Evolutionary conservation across 495 filamentous ascomycete genomes (phyloP), one percentile per base, ranked within the genome.

Genomic region (Neurospora sp.): DNA sequence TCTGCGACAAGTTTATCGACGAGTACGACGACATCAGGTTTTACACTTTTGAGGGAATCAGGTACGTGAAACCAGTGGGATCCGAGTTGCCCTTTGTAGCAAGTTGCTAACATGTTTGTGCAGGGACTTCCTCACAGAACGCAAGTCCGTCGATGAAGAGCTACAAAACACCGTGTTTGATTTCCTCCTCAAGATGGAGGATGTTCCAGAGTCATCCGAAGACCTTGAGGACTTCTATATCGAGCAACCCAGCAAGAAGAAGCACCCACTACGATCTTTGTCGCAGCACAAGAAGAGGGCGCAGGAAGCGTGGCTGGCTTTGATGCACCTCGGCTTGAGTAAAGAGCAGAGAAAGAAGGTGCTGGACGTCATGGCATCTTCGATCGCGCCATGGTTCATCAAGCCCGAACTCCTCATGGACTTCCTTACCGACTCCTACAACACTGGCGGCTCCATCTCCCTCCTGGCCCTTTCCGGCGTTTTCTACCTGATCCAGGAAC

Each of bases 361-460:
- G 1, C 84, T 99, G 38, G 86, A 89, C 20, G 85, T 90, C 69
- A 91, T 97, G 85, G 86, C 92, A 5, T 84, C 85, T 73, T 88
- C 86, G 22, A 94, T 98, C 70, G 90, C 91, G 68, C 94, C 96
- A 1, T 95, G 92, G 91, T 97, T 98, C 82, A 87, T 82, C 41
- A 90, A 92, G 42, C 89, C 92, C 7, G 94, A 97, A 77, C 85
- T 95, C 9, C 86, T 99, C n/a, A 94, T 98, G 91, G 96, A 99
- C 83, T 98, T 98, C 82, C 83, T 99, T 44, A 97, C 94, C 3
- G 94, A 97, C 81, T 94, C 90, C 18, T 98, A 95, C 82, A 88
- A 97, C 75, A 81, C 88, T 20, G 94, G 96, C 69, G 96, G 96
- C 71, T 90, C 92, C 6, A 92, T 87, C 9, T 93, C 96, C 5